Evolutionary conservation across 2,329 filamentous ascomycete species (phyloP).

Genomic region (Fusarium citri): DNA sequence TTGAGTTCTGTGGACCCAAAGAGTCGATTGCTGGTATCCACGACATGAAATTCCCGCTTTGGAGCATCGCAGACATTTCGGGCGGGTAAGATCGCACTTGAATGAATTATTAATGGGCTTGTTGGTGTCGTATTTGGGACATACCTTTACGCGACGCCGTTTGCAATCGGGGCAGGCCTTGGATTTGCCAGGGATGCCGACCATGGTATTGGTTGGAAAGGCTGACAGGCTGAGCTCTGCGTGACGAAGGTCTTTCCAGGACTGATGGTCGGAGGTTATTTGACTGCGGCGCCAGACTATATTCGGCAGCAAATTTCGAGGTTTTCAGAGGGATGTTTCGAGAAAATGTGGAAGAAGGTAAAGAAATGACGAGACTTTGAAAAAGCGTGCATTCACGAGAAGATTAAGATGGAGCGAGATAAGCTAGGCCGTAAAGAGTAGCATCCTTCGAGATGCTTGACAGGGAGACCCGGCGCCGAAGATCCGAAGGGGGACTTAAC

Average conservation of each 20-base stretch:
- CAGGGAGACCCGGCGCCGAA: background rate
- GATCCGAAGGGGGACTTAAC: background rate
- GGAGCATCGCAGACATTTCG: background rate
- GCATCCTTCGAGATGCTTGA: background rate
- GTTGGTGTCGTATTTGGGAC: fast-evolving
- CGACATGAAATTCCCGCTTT: slow-evolving; percentile 15
- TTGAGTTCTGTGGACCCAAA: slow-evolving; percentile 15
- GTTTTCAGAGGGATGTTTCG: background rate
- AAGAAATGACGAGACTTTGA: background rate
- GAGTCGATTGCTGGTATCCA: background rate
- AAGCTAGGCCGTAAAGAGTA: background rate
- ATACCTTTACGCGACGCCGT: slow-evolving; percentile 24
- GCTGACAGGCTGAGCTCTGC: no score
- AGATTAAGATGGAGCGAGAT: no score
- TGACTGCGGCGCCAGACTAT: background rate
- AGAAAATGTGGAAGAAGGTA: background rate
- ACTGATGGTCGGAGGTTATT: fast-evolving
- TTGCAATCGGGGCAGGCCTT: slow-evolving; percentile 16
- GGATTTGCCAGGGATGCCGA: slow-evolving; percentile 12
- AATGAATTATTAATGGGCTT: background rate
- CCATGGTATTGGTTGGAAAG: background rate
- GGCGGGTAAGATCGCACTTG: background rate
- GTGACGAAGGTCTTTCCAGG: no score
- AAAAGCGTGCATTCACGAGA: background rate
- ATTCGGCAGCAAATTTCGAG: background rate